Conservation (phyloP, 2,329 filamentous ascomycete genomes). For the Aspergillus glaucus region DNA sequence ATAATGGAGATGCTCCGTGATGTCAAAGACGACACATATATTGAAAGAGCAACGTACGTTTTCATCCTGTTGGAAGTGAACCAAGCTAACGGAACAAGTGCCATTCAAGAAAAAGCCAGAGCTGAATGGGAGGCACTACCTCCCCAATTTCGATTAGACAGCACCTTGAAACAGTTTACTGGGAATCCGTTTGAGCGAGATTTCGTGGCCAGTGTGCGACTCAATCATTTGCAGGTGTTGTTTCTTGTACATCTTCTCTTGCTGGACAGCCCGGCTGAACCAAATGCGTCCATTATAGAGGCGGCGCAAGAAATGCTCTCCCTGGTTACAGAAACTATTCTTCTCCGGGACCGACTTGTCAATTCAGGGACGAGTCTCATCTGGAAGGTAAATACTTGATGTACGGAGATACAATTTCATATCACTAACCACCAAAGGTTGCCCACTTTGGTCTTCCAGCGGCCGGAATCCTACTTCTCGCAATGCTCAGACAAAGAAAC, state of each 20-base stretch:
- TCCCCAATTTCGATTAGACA: constrained; percentile 15
- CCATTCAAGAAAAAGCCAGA: constrained; percentile 16
- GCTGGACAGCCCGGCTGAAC: constrained; percentile 18
- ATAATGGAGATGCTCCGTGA: constrained; percentile 21
- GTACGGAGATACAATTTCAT: too few relatives aligned
- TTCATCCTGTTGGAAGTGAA: not conserved
- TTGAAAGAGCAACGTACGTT: constrained; percentile 11
- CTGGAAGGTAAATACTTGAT: constrained; percentile 17
- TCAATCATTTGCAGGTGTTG: constrained; percentile 23
- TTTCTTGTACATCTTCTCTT: constrained; percentile 19
- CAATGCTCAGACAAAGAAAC: constrained; percentile 17
- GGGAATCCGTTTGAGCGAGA: constrained; percentile 19
- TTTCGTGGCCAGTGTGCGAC: constrained; percentile 18
- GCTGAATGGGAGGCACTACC: constrained; percentile 17
- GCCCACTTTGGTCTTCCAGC: constrained; percentile 25
- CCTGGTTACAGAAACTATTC: constrained; percentile 20
- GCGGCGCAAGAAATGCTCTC: constrained; percentile 22
- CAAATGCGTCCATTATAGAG: constrained; percentile 17
- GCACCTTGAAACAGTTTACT: constrained; percentile 14
- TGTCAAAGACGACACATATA: constrained; percentile 15
- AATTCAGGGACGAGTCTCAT: constrained; percentile 22
- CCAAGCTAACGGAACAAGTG: constrained; percentile 12
- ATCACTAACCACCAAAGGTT: constrained; percentile 9
- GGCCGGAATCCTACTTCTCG: constrained; percentile 23
- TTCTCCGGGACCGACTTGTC: constrained; percentile 20